A percentile compares a stretch with the other conserved stretches of the same genome.
These are phyloP conservation scores for Athelia sp. DNA, from an alignment of 1,284 basidiomycete species.

Conservation along the genomic window DNA sequence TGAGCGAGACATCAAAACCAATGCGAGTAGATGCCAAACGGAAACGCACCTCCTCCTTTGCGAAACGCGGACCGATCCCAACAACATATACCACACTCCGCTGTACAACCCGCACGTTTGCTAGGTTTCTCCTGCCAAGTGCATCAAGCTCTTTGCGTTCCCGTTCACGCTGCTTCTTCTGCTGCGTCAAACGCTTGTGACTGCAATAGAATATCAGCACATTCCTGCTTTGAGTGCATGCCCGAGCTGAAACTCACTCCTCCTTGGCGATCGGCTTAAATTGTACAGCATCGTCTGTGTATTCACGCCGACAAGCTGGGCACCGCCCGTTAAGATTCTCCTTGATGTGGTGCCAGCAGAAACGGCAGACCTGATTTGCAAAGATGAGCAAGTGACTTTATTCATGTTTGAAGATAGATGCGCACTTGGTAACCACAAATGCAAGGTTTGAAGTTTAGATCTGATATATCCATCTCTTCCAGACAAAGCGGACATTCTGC, in stretches of 20 bases:
- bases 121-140: slow-evolving; percentile 82
- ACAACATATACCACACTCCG: slow-evolving; percentile 96
- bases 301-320: slow-evolving; percentile 93
- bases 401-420: slow-evolving; percentile 13
- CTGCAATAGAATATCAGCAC: slow-evolving; percentile 37
- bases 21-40: slow-evolving; percentile 5
- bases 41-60: slow-evolving; percentile 87
- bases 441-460: slow-evolving; percentile 99
- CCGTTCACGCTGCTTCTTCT: slow-evolving; percentile 94
- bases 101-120: slow-evolving; percentile 95
- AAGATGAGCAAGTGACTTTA: slow-evolving; percentile 10
- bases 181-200: slow-evolving; percentile 92
- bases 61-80: slow-evolving; percentile 85
- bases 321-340: slow-evolving; percentile 95
- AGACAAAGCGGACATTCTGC: slow-evolving; percentile 98
- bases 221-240: no score
- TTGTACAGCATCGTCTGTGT: slow-evolving; percentile 90
- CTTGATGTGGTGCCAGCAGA: slow-evolving; percentile 99
- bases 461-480: slow-evolving; percentile 98
- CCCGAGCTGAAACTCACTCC: slow-evolving; percentile 64
- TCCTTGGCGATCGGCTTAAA: slow-evolving; percentile 95
- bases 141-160: slow-evolving; percentile 94
- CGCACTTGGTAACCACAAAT: slow-evolving; percentile 96
- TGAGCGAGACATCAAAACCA: slow-evolving; percentile 27
- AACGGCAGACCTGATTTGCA: slow-evolving; percentile 83